Conservation (phyloP, 768 basidiomycete genomes). For the Peribolospora kevripleyi region DNA sequence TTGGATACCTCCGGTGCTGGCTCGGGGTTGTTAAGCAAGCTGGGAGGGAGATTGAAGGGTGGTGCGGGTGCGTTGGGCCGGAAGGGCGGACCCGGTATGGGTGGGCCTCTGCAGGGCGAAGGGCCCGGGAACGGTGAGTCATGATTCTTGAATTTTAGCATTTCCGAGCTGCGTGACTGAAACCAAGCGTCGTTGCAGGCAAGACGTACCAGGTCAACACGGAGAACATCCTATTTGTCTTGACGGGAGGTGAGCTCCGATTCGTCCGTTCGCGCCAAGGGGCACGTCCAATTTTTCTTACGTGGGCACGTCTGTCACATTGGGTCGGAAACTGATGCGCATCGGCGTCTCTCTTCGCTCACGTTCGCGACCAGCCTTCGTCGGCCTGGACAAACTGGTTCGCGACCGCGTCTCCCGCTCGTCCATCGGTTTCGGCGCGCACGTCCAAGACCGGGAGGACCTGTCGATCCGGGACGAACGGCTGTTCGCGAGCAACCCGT, state of each 20-base stretch:
- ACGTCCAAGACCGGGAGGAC: not conserved
- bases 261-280: not conserved
- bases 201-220: constrained; percentile 46
- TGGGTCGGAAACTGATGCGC: not conserved
- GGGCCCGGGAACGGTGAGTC: no score
- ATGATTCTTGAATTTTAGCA: no score
- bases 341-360: not conserved
- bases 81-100: no score
- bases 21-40: no score
- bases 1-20: no score
- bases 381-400: constrained; percentile 64
- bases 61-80: no score
- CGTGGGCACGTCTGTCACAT: no score
- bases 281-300: not conserved
- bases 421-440: constrained; percentile 65
- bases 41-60: no score
- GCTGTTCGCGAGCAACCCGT: not conserved
- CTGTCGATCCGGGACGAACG: not conserved
- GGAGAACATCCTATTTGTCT: constrained; percentile 74
- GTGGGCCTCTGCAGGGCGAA: no score
- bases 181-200: no score
- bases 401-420: constrained; percentile 32
- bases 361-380: constrained; percentile 27
- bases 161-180: no score
- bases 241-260: constrained; percentile 45